Evolutionary conservation across 257 asterid species (phyloP).

Genomic region (Nicotiana otophora): DNA sequence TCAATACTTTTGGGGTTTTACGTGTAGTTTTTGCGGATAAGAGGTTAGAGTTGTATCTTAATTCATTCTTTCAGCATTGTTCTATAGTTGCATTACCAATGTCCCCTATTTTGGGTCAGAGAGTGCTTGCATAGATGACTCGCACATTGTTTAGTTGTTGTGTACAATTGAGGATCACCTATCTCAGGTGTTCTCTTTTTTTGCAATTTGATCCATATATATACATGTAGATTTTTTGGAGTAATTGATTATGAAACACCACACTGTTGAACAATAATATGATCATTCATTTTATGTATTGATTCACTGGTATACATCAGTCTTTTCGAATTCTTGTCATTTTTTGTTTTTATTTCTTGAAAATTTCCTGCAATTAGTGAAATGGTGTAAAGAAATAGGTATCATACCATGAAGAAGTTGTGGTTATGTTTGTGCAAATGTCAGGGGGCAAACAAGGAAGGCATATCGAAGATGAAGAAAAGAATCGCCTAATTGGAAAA

Average conservation of each 20-base stretch:
- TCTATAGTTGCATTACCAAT: constrained; percentile 17
- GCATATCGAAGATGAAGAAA: not conserved
- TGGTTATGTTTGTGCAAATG: not conserved
- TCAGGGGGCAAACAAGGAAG: too few species aligned
- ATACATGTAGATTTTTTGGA: not conserved
- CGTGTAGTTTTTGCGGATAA: constrained; percentile 28
- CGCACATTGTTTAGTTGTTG: constrained; percentile 24
- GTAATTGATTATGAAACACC: constrained; percentile 5
- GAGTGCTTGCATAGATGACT: constrained; percentile 29
- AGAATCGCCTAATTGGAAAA: not conserved
- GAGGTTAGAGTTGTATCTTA: constrained; percentile 13
- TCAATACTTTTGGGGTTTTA: constrained; percentile 7
- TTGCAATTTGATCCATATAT: constrained; percentile 5
- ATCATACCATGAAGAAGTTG: too few species aligned
- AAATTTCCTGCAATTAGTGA: not conserved
- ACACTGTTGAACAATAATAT: constrained; percentile 2
- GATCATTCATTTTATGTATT: not conserved
- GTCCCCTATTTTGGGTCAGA: constrained; percentile 29
- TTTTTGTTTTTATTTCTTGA: not conserved
- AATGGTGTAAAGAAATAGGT: not conserved
- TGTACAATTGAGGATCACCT: constrained; percentile 36
- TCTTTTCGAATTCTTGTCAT: not conserved
- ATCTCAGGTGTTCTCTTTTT: constrained; percentile 30
- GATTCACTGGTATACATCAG: not conserved
- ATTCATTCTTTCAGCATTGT: constrained; percentile 34